These are phyloP conservation scores for Gypsophila paniculata DNA, from an alignment of 179 eudicot genomes.

Conservation along the genomic window DNA sequence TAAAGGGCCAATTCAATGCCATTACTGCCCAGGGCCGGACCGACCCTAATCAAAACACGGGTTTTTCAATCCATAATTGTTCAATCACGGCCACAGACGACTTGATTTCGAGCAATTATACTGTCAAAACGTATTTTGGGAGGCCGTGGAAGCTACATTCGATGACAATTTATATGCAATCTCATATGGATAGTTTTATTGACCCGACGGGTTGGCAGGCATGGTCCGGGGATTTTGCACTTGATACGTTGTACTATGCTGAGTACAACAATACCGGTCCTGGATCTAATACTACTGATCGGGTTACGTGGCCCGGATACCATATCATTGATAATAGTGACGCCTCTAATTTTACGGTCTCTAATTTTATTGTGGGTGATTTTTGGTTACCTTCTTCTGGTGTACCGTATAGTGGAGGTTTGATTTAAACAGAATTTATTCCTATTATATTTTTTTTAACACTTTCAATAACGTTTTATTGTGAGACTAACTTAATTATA, in stretches of 20 bases:
- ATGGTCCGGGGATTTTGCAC: slow-evolving; percentile 41
- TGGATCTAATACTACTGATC: slow-evolving; percentile 34
- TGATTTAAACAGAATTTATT: not conserved
- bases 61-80: slow-evolving; percentile 35
- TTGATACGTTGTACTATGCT: slow-evolving; percentile 37
- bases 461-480: too few species aligned
- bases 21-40: slow-evolving; percentile 49
- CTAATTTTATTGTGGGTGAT: slow-evolving; percentile 34
- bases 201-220: slow-evolving; percentile 38
- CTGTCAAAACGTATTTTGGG: slow-evolving; percentile 34
- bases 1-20: slow-evolving; percentile 35
- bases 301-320: slow-evolving; percentile 46
- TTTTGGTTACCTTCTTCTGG: slow-evolving; percentile 41
- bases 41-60: slow-evolving; percentile 45
- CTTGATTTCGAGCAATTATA: slow-evolving; percentile 18
- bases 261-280: slow-evolving; percentile 41
- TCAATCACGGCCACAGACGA: slow-evolving; percentile 27
- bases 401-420: slow-evolving; percentile 32
- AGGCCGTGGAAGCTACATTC: slow-evolving; percentile 47
- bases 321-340: slow-evolving; percentile 27
- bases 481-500: too few species aligned
- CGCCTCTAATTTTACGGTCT: slow-evolving; percentile 38
- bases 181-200: slow-evolving; percentile 31
- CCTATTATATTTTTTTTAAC: not conserved
- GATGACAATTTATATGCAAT: slow-evolving; percentile 29